A percentile compares a stretch with the other conserved stretches of the same genome.
These are phyloP conservation scores for Luffa aegyptiaca DNA, from an alignment of 306 rosid species.

Conservation along the genomic window DNA sequence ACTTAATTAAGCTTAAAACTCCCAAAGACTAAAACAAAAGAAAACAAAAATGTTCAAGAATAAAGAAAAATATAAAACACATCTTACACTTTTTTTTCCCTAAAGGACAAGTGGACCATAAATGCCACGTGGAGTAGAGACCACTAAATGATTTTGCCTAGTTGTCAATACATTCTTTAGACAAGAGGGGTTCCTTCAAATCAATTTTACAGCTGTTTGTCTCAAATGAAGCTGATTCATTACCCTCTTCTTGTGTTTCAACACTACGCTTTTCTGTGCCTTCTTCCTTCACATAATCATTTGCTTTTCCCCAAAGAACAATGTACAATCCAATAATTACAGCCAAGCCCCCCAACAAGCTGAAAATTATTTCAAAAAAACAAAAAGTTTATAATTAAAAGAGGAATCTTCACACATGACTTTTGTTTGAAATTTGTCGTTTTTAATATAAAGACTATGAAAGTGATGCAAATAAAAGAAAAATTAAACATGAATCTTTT, in stretches of 20 bases:
- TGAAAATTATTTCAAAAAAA: background rate
- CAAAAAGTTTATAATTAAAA: background rate
- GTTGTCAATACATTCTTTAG: background rate
- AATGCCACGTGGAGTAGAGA: background rate
- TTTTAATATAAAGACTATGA: background rate
- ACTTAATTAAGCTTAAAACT: background rate
- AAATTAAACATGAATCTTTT: no score
- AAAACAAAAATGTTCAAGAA: background rate
- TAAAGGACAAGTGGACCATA: background rate
- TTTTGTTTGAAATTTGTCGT: background rate
- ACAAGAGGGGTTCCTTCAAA: slow-evolving; percentile 34
- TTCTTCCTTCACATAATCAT: slow-evolving; percentile 6
- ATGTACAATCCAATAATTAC: slow-evolving; percentile 41
- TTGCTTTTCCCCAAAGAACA: slow-evolving; percentile 57
- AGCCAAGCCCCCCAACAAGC: slow-evolving; percentile 34
- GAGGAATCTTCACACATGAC: background rate
- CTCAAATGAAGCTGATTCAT: background rate
- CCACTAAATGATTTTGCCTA: background rate
- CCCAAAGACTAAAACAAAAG: background rate
- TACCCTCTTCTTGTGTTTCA: slow-evolving; percentile 1
- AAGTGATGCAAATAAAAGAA: background rate
- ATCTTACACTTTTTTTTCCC: background rate
- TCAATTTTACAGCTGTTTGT: slow-evolving; percentile 4
- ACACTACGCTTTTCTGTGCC: background rate
- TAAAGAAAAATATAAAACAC: background rate